Base-by-base conservation (phyloP, 169 alveolate species). In the Theileria luwenshuni region DNA sequence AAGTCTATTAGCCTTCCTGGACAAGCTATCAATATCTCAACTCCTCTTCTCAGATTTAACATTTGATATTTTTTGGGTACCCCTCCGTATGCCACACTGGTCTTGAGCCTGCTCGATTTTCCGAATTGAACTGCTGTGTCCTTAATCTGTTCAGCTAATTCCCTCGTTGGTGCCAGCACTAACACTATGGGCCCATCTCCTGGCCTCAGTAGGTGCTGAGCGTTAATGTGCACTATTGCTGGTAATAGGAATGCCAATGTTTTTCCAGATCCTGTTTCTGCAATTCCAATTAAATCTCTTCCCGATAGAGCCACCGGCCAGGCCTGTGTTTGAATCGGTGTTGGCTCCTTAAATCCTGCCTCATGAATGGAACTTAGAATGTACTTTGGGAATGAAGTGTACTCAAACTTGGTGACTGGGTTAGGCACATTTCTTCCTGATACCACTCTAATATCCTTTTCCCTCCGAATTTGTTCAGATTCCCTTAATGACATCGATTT, bases 191-290 rank as follows among this genome's bases (percentile, higher is more conserved):
- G 99, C 0, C 99, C 99, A 74, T 97, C 99, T 17, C 99, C 99
- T 30, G 84, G 86, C 58, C 94, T 64, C 67, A 73, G 91, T 63
- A 84, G 85, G 23, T 88, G 96, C 90, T 94, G 96, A 28, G 95
- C 98, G 76, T 90, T 90, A 32, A 95, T 92, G 74, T 97, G 99
- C 38, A 97, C 95, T 41, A 97, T 85, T 32, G 97, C 98, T 0
- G 99, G 99, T 17, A 98, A 86, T 42, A 96, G 77, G 88, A 94
- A 98, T 7, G 98, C 97, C 63, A 97, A 89, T 17, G 99, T 98
- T 86, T 98, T 98, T 0, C 99, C 99, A 58, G 99, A 95, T 17
- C 99, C 99, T 1, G 99, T 98, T 74, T 97, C 97, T 12, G 99
- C 99, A 35, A 97, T 96, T 27, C 99, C 99, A 17, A 98, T 94